Base-by-base conservation (phyloP, 1,284 basidiomycete species). In the Inonotus obliquus region DNA sequence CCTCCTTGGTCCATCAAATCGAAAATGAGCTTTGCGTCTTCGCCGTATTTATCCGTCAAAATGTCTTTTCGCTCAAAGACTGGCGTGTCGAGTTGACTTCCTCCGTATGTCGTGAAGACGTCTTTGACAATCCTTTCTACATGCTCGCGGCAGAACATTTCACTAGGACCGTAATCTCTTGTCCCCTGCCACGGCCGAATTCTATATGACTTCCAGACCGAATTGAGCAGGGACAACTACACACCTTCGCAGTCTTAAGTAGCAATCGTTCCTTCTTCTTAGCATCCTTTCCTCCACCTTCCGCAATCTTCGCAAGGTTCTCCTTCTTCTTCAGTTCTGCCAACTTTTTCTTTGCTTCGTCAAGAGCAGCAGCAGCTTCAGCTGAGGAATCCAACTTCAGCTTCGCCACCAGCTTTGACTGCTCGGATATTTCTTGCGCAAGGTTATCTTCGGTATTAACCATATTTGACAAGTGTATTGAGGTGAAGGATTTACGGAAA, bases 1-100 rank as follows among this genome's bases (percentile, higher is more conserved):
- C 97, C 96, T n/a, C 96, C 97, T 74, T 99, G 97, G 75, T 99
- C 97, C 80, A 91, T 87, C 58, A 99, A 82, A 75, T 99, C 96
- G 74, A 98, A 99, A 69, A 99, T 99, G 69, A 99, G 87, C 76
- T 99, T 99, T 54, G 89, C 86, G 74, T 99, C 96, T 76, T 99
- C 97, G 61, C 94, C 95, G 69, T 98, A 98, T 77, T 98, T 99
- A 66, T 94, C 96, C 0, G 93, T 85, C 52, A 98, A 79, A 65
- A 99, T 89, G 71, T 99, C 96, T 74, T 95, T 96, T 65, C 96
- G 87, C 78, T 99, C 96, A 70, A 99, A 98, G 19, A 98, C 95
- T 62, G 96, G 96, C 1, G 96, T 99, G 75, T 99, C 96, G 65
- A 99, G 93, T 65, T 93, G 95, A 62, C 88, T 84, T 1, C 89